Evolutionary conservation across 495 filamentous ascomycete species (phyloP), one percentile per base, ranked within the genome.

Genomic region (Amphirosellinia nigrospora): DNA sequence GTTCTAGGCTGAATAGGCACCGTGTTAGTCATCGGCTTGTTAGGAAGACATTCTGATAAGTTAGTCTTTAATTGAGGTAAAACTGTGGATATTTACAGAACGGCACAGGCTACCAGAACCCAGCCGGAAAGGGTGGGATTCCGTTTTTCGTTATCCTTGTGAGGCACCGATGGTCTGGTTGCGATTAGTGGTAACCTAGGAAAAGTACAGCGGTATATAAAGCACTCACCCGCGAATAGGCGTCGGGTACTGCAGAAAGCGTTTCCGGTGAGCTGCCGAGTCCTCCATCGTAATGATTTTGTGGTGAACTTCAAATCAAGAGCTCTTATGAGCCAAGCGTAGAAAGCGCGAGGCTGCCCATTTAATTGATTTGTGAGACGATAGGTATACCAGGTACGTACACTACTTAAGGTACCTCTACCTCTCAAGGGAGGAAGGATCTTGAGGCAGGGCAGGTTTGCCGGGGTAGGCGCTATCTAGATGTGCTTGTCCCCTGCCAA

Each of bases 1-100:
- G 77, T 64, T 82, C 80, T 72, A 82, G 73, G 19, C 79, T 81
- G 68, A 26, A 41, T 5, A 41, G 55, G 21, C 36, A 21, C 58
- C 36, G 11, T 16, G 21, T 60, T 7, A 60, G 36, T 39, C 21
- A 5, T 41, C 36, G 11, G 8, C 30, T 26, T 7, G 10, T 23
- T 23, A 34, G 6, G 10, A 39, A 38, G 32, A 30, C 6, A 30
- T 36, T 59, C 30, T n/a, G n/a, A 11, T 21, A n/a, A 59, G n/a
- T n/a, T 23, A 1, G 34, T 8, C 56, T 34, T 23, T 28, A 3
- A 0, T 16, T 28, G 46, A 66, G 21, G 34, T 39, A 46, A 11
- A n/a, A 66, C 4, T 5, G 39, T 32, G 19, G 23, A 38, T 1
- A n/a, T 23, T 53, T 68, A 68, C 65, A 68, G 56, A 58, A 68